Percentiles rank a stretch among this genome's conserved stretches.
These are phyloP conservation scores for Hemisphaericaspora nanyangensis DNA, from an alignment of 805 yeast species.

Conservation along the genomic window DNA sequence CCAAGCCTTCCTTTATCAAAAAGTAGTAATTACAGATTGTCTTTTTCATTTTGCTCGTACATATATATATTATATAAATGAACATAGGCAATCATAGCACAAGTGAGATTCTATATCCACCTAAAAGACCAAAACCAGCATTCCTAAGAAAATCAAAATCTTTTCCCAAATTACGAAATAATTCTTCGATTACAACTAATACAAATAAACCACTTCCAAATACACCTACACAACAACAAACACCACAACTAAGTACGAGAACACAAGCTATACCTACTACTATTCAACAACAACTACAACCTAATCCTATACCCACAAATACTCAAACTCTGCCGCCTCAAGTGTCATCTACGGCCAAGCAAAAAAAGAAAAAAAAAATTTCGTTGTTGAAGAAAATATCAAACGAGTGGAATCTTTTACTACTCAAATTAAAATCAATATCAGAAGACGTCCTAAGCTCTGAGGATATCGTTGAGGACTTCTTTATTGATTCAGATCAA, in stretches of 20 bases:
- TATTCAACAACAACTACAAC: too few relatives aligned
- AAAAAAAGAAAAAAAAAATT: conserved; percentile 10
- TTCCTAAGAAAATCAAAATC: conserved; percentile 2
- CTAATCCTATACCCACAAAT: too few relatives aligned
- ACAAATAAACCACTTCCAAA: background rate
- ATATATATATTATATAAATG: too few relatives aligned
- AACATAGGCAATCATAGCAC: too few relatives aligned
- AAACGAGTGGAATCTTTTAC: conserved; percentile 33
- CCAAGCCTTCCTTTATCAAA: too few relatives aligned
- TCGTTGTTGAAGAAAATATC: conserved; percentile 36
- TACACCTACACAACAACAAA: too few relatives aligned
- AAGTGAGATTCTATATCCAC: too few relatives aligned
- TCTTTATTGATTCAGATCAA: conserved; percentile 42
- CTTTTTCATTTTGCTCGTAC: too few relatives aligned
- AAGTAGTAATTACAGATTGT: too few relatives aligned
- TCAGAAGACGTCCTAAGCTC: conserved; percentile 48
- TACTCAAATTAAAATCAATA: conserved; percentile 31
- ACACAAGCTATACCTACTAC: too few relatives aligned
- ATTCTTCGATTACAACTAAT: background rate
- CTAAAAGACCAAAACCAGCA: background rate
- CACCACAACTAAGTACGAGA: too few relatives aligned
- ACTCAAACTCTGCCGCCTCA: too few relatives aligned
- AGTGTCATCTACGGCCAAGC: background rate
- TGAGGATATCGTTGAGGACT: conserved; percentile 44
- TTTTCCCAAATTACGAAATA: conserved; percentile 2